Evolutionary conservation across 106 monocot species (phyloP).

Genomic region (Allium sativum): DNA sequence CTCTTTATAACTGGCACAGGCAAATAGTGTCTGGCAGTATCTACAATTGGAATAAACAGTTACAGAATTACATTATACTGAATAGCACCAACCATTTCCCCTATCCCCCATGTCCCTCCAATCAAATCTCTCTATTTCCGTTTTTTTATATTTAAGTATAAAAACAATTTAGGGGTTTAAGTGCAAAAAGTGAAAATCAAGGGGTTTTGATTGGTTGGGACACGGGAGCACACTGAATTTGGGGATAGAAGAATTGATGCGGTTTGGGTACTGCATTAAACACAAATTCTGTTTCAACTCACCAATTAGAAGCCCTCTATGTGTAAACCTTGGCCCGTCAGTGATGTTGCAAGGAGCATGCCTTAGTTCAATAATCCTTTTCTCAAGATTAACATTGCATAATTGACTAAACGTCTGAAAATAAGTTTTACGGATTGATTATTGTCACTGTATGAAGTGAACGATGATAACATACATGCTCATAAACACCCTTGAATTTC

Average conservation of each 20-base stretch:
- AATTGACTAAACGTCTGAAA: conserved; percentile 90
- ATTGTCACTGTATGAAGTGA: too few species aligned
- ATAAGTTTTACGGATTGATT: not conserved
- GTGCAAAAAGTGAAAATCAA: too few species aligned
- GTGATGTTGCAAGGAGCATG: conserved; percentile 63
- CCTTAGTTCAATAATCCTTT: conserved; percentile 36
- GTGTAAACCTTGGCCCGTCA: conserved; percentile 77
- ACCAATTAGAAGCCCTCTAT: conserved; percentile 91
- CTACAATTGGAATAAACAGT: conserved; percentile 32
- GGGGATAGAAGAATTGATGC: too few species aligned
- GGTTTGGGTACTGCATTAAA: not conserved
- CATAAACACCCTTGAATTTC: too few species aligned
- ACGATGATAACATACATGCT: too few species aligned
- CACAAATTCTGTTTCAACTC: not conserved
- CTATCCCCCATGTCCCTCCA: too few species aligned
- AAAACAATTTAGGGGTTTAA: too few species aligned
- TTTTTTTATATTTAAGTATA: too few species aligned
- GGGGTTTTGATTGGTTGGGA: too few species aligned
- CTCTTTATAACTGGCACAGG: conserved; percentile 64
- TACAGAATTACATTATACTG: not conserved
- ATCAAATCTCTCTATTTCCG: too few species aligned
- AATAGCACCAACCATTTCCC: too few species aligned
- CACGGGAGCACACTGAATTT: too few species aligned
- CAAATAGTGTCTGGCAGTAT: conserved; percentile 79
- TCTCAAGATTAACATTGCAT: conserved; percentile 58